Percentiles rank a stretch among this genome's conserved stretches.
phyloP scores from a whole-genome alignment of 2,329 filamentous ascomycete species.

The Calonectria naviculata region DNA sequence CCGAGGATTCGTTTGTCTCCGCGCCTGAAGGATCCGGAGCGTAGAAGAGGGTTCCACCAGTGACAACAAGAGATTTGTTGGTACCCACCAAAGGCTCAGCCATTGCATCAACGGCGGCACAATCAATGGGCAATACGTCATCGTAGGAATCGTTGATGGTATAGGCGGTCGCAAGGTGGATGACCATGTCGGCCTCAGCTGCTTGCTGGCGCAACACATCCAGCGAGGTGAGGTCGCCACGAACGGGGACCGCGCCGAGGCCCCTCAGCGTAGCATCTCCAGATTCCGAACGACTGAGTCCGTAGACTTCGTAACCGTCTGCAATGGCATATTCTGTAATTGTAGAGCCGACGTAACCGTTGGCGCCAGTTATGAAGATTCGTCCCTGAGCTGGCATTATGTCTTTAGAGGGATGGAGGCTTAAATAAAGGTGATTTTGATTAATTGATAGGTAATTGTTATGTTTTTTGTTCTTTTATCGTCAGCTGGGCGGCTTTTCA shows the following conservation, averaged over 20 bases:
- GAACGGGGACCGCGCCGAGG: background rate
- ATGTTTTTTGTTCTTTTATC: background rate
- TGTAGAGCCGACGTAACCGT: background rate
- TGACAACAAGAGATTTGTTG: background rate
- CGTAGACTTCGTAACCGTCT: background rate
- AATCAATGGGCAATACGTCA: background rate
- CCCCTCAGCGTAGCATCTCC: background rate
- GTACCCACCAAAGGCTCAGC: background rate
- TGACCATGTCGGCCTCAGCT: background rate
- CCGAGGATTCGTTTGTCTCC: background rate
- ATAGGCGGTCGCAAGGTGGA: background rate
- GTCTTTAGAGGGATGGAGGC: background rate
- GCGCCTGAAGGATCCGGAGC: background rate
- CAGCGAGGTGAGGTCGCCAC: background rate
- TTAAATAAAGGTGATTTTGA: background rate
- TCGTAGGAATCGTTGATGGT: background rate
- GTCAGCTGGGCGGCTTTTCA: background rate
- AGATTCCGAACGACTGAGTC: background rate
- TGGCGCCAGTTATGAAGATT: background rate
- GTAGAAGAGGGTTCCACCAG: background rate
- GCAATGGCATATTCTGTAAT: background rate
- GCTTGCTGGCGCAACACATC: background rate
- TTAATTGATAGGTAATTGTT: background rate
- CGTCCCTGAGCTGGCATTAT: background rate
- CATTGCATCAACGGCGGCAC: background rate